Base-by-base conservation (phyloP, 805 yeast species). In the Ogataea trehaloabstinens region DNA sequence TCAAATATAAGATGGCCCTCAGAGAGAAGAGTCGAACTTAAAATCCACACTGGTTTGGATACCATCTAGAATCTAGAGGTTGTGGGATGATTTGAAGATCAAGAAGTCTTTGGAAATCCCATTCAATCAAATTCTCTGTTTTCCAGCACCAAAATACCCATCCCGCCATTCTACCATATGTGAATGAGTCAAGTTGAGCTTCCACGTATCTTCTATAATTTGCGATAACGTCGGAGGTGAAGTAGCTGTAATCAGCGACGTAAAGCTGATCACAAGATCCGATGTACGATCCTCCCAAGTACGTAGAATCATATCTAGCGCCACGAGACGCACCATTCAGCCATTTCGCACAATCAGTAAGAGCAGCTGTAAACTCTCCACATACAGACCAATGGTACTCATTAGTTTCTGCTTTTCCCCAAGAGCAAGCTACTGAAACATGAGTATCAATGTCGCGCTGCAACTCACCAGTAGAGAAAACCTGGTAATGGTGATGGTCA, bases 141-240 rank as follows among this genome's bases (percentile, higher is more conserved):
- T 89, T 90, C 83, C 87, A 89, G 61, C 83, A 78, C 97, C 97
- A 90, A 70, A 85, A 83, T 41, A 87, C 76, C 96, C 96, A 90
- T 22, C 98, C 98, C 24, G 71, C 74, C 42, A 78, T 73, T 52
- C 73, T 74, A 39, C 62, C 66, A 34, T 58, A 44, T 21, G 45
- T 37, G 56, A 71, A 82, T 2, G 96, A 87, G 58, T 90, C 96
- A 56, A 90, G 67, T 71, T 90, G 96, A 34, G 96, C 95, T 67
- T 90, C 96, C 35, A 89, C 70, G 58, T 71, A 88, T 52, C 67
- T 72, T 61, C 96, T 80, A 33, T 82, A 76, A 48, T 78, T 69
- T 18, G 52, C 54, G 58, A 73, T 77, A 55, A 75, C 73, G 28
- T 74, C 73, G 7, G 66, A 70, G 5, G 85, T 67, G 86, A 93